These are phyloP conservation scores for Tuber melanosporum DNA, from an alignment of 495 filamentous ascomycete genomes.

Conservation along the genomic window DNA sequence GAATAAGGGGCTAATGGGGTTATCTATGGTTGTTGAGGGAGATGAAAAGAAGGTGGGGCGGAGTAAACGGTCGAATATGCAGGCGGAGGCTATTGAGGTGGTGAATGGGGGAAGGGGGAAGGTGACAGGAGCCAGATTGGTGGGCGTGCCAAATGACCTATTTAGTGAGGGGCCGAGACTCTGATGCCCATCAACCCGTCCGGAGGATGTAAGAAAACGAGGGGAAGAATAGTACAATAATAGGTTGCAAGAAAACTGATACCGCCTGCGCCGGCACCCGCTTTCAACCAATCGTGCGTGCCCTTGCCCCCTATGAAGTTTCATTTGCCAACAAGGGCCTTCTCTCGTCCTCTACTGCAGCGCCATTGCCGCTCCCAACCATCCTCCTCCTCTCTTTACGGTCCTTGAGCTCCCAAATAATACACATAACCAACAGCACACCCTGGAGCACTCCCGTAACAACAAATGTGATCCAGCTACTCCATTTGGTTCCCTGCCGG, in stretches of 20 bases:
- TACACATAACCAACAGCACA: constrained; percentile 67
- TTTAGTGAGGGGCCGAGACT: not conserved
- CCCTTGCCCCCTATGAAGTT: constrained; percentile 11
- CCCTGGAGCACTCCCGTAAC: constrained; percentile 84
- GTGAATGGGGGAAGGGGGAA: not conserved
- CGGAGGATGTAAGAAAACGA: not conserved
- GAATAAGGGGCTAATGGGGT: not conserved
- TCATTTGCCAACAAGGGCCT: constrained; percentile 29
- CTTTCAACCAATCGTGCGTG: not conserved
- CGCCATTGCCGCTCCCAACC: constrained; percentile 11
- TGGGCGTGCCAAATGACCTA: not conserved
- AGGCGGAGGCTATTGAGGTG: constrained; percentile 18
- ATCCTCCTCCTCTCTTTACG: constrained; percentile 26
- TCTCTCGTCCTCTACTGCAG: constrained; percentile 22
- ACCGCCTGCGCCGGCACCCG: not conserved
- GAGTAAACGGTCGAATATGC: constrained; percentile 24
- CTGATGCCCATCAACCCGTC: not conserved
- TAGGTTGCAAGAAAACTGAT: not conserved
- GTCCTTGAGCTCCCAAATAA: constrained; percentile 61
- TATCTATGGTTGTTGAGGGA: constrained; percentile 51
- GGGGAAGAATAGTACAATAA: not conserved
- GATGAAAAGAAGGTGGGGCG: constrained; percentile 42
- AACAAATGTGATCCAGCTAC: constrained; percentile 83
- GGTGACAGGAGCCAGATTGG: not conserved
- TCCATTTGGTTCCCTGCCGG: constrained; percentile 84